A percentile compares a stretch with the other conserved stretches of the same genome.
These are phyloP conservation scores for Sapria himalayana DNA, from an alignment of 345 rosid species.

Conservation along the genomic window DNA sequence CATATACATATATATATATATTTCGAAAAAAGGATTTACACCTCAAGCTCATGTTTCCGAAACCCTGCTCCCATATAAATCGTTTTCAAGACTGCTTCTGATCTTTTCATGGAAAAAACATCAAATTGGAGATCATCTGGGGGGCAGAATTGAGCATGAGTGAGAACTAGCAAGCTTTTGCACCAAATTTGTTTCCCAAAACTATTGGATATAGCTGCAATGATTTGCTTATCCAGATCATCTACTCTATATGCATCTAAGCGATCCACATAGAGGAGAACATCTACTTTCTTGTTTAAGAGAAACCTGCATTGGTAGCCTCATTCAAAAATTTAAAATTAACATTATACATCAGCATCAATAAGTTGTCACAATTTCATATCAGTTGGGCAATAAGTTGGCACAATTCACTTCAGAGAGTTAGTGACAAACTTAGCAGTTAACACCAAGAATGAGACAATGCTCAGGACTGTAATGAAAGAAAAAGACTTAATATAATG, in stretches of 20 bases:
- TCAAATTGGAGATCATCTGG: slow-evolving; percentile 58
- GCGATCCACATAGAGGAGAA: slow-evolving; percentile 60
- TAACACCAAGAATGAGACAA: no score
- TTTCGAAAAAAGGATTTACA: slow-evolving; percentile 9
- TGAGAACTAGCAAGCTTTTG: slow-evolving; percentile 55
- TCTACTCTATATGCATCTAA: slow-evolving; percentile 72
- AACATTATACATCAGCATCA: background rate
- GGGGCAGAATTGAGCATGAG: slow-evolving; percentile 73
- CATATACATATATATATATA: no score
- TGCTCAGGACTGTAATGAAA: no score
- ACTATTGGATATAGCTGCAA: slow-evolving; percentile 39
- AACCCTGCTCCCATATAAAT: slow-evolving; percentile 33
- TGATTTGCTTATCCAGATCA: slow-evolving; percentile 64
- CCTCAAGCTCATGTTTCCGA: slow-evolving; percentile 39
- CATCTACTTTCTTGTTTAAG: slow-evolving; percentile 48
- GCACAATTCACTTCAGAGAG: no score
- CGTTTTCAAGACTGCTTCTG: slow-evolving; percentile 47
- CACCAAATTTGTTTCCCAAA: slow-evolving; percentile 71
- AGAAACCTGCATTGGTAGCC: slow-evolving; percentile 30
- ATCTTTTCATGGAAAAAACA: slow-evolving; percentile 38
- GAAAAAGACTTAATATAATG: no score
- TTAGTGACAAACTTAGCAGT: no score
- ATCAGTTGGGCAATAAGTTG: no score
- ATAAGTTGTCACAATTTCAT: background rate
- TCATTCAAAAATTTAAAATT: background rate